Base-by-base conservation (phyloP, 2,329 filamentous ascomycete genomes). In the Huntiella abstrusa region DNA sequence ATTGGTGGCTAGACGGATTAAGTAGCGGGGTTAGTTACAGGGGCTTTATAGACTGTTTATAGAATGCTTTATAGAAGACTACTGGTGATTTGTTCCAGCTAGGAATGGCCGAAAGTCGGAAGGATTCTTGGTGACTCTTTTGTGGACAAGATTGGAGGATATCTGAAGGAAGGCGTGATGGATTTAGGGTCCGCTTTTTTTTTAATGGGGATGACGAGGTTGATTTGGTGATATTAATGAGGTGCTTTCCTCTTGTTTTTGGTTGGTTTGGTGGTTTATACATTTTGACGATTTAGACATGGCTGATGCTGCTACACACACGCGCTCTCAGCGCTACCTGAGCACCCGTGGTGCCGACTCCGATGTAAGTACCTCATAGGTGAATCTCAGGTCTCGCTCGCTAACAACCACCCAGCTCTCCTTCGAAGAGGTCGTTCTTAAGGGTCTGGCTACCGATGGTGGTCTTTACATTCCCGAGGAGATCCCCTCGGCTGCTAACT, bases 341-440 rank as follows among this genome's bases (percentile, higher is more conserved):
- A 68, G 65, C 56, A 71, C 68, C 35, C 61, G 68, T 45, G 68
- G 68, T 49, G 66, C 67, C 37, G 68, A 70, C 54, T 60, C 59
- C 54, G 67, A 62, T 52, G 67, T 70, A 64, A 50, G 62, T 51
- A 15, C 22, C 11, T 38, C 16, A 11, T 5, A 6, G 17, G 12
- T 11, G 1, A 35, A 28, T 22, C 12, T 7, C 10, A 5, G 12
- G 13, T 32, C 11, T 16, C 16, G 34, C 41, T 33, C 33, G 28
- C 50, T 50, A 48, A 52, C 49, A 22, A n/a, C n/a, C 34, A 41
- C 3, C 36, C 32, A 87, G 81, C 71, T 92, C 54, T 87, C 84
- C 45, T 94, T 95, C 60, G 87, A 95, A 63, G 78, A 86, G 46
- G 86, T 86, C 41, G 85, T 94, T 36, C 70, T 94, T 53, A 92